Evolutionary conservation across 257 asterid genomes (phyloP).

Genomic region (Cinchona pubescens): DNA sequence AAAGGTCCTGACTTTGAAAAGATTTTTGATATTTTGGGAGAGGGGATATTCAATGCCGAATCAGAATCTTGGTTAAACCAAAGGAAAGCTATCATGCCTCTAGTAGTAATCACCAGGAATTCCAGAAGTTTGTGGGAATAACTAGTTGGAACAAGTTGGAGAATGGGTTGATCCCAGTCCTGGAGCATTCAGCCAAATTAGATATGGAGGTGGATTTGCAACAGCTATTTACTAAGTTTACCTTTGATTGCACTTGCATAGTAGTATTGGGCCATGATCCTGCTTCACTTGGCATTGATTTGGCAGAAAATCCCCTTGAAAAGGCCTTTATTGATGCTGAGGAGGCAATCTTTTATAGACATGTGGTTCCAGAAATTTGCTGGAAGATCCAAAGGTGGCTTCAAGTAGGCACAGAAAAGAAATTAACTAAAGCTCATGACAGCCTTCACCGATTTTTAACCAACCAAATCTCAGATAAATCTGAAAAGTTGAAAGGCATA

Average conservation of each 20-base stretch:
- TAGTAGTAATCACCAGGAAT: neutral
- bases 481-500: neutral
- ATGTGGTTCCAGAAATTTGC: slow-evolving; percentile 1
- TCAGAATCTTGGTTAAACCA: neutral
- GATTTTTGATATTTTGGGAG: slow-evolving; percentile 8
- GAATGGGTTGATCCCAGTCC: neutral
- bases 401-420: neutral
- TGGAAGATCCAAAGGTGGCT: slow-evolving; percentile 15
- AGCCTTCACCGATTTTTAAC: neutral
- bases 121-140: neutral
- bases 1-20: neutral
- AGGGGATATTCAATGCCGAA: slow-evolving; percentile 11
- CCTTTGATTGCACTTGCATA: slow-evolving; percentile 3
- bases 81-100: slow-evolving; percentile 6
- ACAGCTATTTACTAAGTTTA: neutral
- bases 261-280: slow-evolving; percentile 9
- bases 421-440: neutral
- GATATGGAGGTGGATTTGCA: slow-evolving; percentile 4
- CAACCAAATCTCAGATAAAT: neutral
- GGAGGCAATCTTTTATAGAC: slow-evolving; percentile 1
- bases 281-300: slow-evolving; percentile 4
- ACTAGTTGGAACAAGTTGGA: slow-evolving; percentile 15
- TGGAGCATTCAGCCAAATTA: neutral
- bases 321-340: slow-evolving; percentile 1
- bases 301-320: neutral